These are phyloP conservation scores for Coemansia sp. DNA, from an alignment of 192 early-diverging fungal species.

Conservation along the genomic window DNA sequence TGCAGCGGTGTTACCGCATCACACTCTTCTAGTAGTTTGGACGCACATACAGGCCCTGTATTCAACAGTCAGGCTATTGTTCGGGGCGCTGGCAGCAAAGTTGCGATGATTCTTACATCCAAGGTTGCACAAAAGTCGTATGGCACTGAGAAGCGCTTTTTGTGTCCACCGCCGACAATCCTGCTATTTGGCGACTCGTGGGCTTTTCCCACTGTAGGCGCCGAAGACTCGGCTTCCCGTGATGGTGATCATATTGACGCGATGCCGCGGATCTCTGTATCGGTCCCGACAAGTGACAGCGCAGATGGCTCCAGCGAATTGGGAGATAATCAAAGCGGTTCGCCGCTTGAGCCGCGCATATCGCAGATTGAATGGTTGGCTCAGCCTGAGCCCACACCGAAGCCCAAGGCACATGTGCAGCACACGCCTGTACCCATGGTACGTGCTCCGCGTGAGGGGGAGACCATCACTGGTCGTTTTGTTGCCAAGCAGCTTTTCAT, in stretches of 20 bases:
- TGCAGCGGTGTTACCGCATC: background rate
- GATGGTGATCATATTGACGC: conserved; percentile 27
- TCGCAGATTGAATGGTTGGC: conserved; percentile 49
- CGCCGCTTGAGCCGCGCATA: conserved; percentile 23
- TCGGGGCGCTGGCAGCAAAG: conserved; percentile 50
- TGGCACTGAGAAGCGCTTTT: conserved; percentile 88
- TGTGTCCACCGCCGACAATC: conserved; percentile 82
- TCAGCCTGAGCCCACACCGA: conserved; percentile 47
- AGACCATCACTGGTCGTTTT: conserved; percentile 64
- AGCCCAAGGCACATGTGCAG: conserved; percentile 41
- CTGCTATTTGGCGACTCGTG: conserved; percentile 72
- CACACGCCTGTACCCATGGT: conserved; percentile 25
- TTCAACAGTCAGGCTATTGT: conserved; percentile 55
- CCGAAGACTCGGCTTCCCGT: conserved; percentile 18
- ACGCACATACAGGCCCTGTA: conserved; percentile 20
- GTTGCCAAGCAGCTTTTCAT: conserved; percentile 83
- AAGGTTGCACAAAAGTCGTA: conserved; percentile 93
- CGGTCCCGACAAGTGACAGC: conserved; percentile 38
- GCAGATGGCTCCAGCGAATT: conserved; percentile 11
- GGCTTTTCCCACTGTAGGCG: conserved; percentile 52
- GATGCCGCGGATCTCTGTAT: conserved; percentile 48
- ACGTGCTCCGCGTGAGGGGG: conserved; percentile 47
- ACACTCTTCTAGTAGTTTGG: conserved; percentile 9
- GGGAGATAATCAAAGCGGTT: conserved; percentile 1
- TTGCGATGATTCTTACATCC: conserved; percentile 75